Conservation (phyloP, 352 stramenopile genomes). For the Globisporangium paroecandrum region DNA sequence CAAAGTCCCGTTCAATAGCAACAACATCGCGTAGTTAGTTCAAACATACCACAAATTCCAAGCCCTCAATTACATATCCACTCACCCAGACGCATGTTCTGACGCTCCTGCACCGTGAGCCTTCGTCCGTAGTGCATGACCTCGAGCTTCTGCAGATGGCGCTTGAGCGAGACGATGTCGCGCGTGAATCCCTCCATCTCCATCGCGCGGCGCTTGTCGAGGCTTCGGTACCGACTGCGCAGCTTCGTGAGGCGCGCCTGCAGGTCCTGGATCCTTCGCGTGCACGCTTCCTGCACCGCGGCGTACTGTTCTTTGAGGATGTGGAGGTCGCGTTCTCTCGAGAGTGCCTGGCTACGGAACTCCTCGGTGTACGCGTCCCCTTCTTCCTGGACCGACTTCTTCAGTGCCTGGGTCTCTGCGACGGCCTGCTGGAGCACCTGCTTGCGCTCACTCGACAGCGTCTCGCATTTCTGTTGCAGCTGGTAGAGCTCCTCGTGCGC, state of each 20-base stretch:
- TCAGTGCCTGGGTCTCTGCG: conserved; percentile 43
- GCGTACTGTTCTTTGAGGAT: conserved; percentile 80
- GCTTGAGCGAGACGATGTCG: conserved; percentile 56
- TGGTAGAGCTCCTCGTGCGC: conserved; percentile 56
- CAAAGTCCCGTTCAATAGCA: not conserved
- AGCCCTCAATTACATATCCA: not conserved
- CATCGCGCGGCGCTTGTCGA: conserved; percentile 71
- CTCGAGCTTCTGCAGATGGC: conserved; percentile 71
- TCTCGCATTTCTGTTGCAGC: conserved; percentile 37
- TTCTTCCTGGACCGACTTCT: conserved; percentile 49
- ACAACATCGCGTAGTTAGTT: not conserved
- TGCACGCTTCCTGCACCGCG: conserved; percentile 67
- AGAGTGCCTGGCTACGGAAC: conserved; percentile 52
- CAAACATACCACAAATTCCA: not conserved
- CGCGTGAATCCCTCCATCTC: conserved; percentile 84
- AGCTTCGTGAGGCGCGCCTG: conserved; percentile 65
- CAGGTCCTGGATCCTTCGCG: conserved; percentile 63
- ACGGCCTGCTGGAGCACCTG: conserved; percentile 37
- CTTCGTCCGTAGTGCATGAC: conserved; percentile 58
- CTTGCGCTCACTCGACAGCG: conserved; percentile 38
- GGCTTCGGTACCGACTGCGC: conserved; percentile 46
- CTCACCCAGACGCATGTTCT: conserved; percentile 41
- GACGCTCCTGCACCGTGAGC: conserved; percentile 42
- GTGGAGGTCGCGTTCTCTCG: conserved; percentile 57
- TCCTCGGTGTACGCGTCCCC: conserved; percentile 50